Conservation (phyloP, 352 stramenopile species). For the Phytophthora pistaciae region DNA sequence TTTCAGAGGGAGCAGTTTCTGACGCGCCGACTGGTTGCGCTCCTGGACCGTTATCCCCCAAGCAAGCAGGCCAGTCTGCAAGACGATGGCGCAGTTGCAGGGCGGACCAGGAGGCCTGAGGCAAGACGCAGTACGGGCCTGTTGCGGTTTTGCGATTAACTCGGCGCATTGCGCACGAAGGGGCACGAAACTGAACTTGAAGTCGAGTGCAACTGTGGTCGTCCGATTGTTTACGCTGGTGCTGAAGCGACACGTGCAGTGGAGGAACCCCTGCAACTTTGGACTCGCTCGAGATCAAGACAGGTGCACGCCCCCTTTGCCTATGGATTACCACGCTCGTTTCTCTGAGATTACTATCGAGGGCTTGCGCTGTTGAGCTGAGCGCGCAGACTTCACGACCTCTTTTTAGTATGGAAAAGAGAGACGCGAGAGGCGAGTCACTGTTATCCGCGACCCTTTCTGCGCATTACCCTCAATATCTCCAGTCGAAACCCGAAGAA, state of each 20-base stretch:
- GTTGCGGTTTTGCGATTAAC: conserved; percentile 12
- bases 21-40: conserved; percentile 18
- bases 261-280: neutral
- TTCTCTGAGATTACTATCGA: neutral
- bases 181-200: conserved; percentile 50
- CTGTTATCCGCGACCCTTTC: conserved; percentile 1
- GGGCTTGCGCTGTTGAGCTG: no score
- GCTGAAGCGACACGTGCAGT: neutral
- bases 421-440: neutral
- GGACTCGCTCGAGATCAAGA: neutral
- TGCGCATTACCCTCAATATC: conserved; percentile 11
- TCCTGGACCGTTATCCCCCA: conserved; percentile 24
- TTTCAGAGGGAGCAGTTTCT: conserved; percentile 39
- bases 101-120: conserved; percentile 22
- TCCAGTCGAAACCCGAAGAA: conserved; percentile 21
- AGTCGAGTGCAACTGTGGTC: conserved; percentile 28
- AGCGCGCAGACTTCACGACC: neutral
- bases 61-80: conserved; percentile 10
- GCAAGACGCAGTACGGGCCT: neutral
- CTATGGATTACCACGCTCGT: neutral
- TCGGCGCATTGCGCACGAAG: conserved; percentile 30
- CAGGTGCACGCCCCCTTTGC: neutral
- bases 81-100: conserved; percentile 9
- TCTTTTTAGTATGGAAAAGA: neutral
- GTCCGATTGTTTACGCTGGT: conserved; percentile 31